phyloP scores from a whole-genome alignment of 257 asterid genomes.

The Solanum virginianum region DNA sequence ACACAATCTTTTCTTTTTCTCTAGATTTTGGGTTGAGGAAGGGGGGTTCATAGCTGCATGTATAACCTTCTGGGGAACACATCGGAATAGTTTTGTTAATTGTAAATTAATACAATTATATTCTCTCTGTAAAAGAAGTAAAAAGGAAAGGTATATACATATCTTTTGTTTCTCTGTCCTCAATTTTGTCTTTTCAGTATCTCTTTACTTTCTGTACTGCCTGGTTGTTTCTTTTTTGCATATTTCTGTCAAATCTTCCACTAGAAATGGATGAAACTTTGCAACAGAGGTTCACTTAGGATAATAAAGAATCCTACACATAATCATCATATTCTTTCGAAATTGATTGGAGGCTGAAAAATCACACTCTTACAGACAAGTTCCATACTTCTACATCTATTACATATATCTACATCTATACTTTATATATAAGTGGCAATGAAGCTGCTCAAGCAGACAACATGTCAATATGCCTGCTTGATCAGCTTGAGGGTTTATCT shows the following conservation, averaged over 20 bases:
- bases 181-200: neutral
- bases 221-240: neutral
- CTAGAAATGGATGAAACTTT: neutral
- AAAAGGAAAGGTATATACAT: neutral
- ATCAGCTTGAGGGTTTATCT: too few species aligned
- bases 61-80: neutral
- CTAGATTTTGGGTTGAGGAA: neutral
- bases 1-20: neutral
- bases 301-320: neutral
- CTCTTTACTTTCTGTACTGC: neutral
- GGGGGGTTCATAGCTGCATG: neutral
- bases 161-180: neutral
- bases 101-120: conserved; percentile 1
- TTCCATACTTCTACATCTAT: too few species aligned
- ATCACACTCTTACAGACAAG: neutral
- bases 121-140: neutral
- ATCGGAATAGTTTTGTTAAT: neutral
- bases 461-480: too few species aligned
- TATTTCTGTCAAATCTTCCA: neutral
- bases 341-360: neutral
- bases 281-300: neutral
- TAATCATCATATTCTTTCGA: neutral
- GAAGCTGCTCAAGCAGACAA: too few species aligned
- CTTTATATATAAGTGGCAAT: too few species aligned
- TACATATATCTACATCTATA: too few species aligned